Evolutionary conservation across 1,139 yeast species (phyloP).

Genomic region (Saccharomycopsis phalli): DNA sequence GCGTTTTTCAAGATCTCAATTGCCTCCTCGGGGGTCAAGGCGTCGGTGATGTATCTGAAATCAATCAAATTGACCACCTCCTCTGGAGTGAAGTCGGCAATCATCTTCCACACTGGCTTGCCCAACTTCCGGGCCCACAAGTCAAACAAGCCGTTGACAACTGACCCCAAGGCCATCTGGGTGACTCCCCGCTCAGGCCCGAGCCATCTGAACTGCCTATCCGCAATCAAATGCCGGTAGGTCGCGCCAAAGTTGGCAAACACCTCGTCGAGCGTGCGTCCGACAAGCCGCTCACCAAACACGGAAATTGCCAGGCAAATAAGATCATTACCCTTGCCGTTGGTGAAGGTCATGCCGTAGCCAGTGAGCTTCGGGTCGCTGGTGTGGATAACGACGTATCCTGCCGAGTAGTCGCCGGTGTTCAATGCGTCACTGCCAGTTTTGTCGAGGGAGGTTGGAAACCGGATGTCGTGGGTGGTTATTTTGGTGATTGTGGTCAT

Average conservation of each 20-base stretch:
- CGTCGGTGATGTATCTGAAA: constrained; percentile 34
- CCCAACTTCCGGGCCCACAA: constrained; percentile 31
- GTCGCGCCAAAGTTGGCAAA: constrained; percentile 31
- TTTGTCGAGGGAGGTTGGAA: constrained; percentile 31
- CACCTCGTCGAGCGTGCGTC: constrained; percentile 27
- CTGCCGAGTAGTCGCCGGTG: constrained; percentile 31
- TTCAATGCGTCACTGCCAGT: constrained; percentile 33
- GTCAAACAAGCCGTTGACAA: constrained; percentile 33
- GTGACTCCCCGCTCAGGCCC: constrained; percentile 35
- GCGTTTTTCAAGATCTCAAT: constrained; percentile 27
- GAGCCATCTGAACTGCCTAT: constrained; percentile 33
- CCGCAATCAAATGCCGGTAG: constrained; percentile 32
- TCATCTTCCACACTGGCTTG: constrained; percentile 33
- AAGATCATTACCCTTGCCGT: constrained; percentile 29
- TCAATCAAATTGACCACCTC: constrained; percentile 36
- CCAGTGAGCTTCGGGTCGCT: constrained; percentile 24
- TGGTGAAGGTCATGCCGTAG: constrained; percentile 30
- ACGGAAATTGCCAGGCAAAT: constrained; percentile 28
- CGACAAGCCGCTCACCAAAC: constrained; percentile 27
- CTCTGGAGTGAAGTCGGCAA: constrained; percentile 34
- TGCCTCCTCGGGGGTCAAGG: constrained; percentile 33
- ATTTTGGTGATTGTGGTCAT: constrained; percentile 25
- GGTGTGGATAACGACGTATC: constrained; percentile 26
- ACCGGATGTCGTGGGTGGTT: constrained; percentile 28
- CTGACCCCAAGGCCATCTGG: constrained; percentile 30